phyloP scores from a whole-genome alignment of 192 early-diverging fungal species.

The Dimargaris verticillata region DNA sequence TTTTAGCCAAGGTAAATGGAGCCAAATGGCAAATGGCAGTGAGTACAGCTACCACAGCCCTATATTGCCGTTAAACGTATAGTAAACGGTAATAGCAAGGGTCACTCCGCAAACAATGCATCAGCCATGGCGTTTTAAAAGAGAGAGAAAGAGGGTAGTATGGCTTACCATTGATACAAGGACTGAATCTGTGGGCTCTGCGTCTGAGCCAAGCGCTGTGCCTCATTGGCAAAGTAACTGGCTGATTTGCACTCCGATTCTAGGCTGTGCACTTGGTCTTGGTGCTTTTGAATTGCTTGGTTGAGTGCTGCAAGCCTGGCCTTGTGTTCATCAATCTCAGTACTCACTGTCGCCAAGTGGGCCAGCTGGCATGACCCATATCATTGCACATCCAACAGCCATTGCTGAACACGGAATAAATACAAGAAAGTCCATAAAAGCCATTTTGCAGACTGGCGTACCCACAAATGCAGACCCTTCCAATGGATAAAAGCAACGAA shows the following conservation, averaged over 20 bases:
- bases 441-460: neutral
- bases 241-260: neutral
- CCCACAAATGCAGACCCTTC: neutral
- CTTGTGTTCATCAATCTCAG: neutral
- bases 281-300: neutral
- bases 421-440: neutral
- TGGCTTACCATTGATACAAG: slow-evolving; percentile 1
- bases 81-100: too few species aligned
- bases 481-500: neutral
- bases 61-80: too few species aligned
- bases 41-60: too few species aligned
- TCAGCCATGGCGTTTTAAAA: neutral
- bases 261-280: neutral
- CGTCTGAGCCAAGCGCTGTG: neutral
- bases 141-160: neutral
- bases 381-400: neutral
- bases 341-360: neutral
- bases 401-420: neutral
- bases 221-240: neutral
- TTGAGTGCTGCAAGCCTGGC: neutral
- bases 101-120: too few species aligned
- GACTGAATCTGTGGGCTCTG: neutral
- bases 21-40: too few species aligned
- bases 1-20: too few species aligned
- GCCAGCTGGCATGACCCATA: neutral